Evolutionary conservation across 192 early-diverging fungal species (phyloP), one percentile per base, ranked within the genome.

Genomic region (Geosiphon pyriformis): DNA sequence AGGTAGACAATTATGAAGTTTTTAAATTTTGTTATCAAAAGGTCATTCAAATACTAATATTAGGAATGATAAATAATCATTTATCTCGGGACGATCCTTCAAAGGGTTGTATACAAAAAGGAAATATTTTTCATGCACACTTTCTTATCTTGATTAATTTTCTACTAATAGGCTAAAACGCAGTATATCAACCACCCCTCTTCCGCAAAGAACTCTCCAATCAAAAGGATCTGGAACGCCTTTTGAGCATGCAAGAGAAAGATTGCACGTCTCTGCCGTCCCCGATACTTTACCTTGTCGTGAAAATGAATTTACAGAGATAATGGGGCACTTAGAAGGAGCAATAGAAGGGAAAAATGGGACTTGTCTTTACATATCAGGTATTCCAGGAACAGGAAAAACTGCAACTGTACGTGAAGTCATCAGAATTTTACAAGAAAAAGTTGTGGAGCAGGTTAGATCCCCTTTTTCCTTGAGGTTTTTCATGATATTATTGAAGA

Each of bases 371-470:
- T 32, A 18, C 26, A 92, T 99, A 23, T 95, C 94, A 26, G 95
- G 94, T 3, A 92, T 95, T 4, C 95, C 96, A 1, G 96, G 96
- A 4, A 96, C 94, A 1, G 96, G 96, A 42, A 99, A 99, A 74
- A 99, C 96, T 0, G 96, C 95, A 0, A 97, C 96, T 0, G 91
- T 97, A 0, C 78, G 85, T 27, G 88, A 90, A 63, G 92, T 92
- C 0, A 86, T 99, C 27, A 82, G 90, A 32, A 75, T 80, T 33
- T 72, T 97, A 46, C 79, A 86, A 35, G 67, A 77, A 22, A 78
- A 83, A 59, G 81, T 77, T 31, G 81, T 82, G 12, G 73, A 71
- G 33, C 80, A 80, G 37, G 92, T 87, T 70, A 69, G 68, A 29
- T 59, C 23, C 3, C 23, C 34, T 49, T 22, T 12, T 20, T 66